Base-by-base conservation (phyloP, 1,284 basidiomycete species). In the Cutaneotrichosporon cavernicola region DNA sequence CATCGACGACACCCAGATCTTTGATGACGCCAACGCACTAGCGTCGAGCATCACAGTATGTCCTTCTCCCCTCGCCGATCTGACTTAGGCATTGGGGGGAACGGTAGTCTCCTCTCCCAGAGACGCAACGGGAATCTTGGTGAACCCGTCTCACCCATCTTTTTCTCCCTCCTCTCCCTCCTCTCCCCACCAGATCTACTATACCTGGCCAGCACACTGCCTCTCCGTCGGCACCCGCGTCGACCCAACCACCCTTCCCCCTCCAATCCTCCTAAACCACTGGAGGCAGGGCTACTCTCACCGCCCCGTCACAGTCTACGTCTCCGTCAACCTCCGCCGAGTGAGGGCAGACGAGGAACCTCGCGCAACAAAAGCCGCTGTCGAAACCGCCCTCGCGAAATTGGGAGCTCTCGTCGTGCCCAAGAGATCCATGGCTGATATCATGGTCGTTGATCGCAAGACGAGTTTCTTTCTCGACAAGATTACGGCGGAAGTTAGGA, bases 171-270 rank as follows among this genome's bases (percentile, higher is more conserved):
- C 34, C 14, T 38, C 38, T 21, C 2, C 47, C n/a, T 4, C n/a
- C 31, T 22, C n/a, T 8, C 32, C 58, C 31, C 31, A 31, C 2
- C 62, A 34, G 6, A 38, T 57, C 10, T 69, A 74, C 10, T 78
- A 79, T 58, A 74, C 77, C 66, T 79, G 73, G 72, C 67, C 79
- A 21, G 40, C 69, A 7, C 52, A 51, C 22, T 73, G 74, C 58
- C 58, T 47, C 8, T 55, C 47, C 40, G 47, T 52, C 7, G 21
- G 46, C 22, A 8, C 5, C 21, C 64, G 55, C 49, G 40, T 75
- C 22, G 32, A 65, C 30, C 46, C 70, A 11, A 50, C 58, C 43
- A 63, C 70, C 16, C 57, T 75, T 22, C 18, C 58, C 1, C 36
- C 62, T 2, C 34, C 74, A 5, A 46, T 71, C 6, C 69, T 73